A percentile compares a stretch with the other conserved stretches of the same genome.
Conservation (phyloP, 1,284 basidiomycete species). For the Sporisorium iseilematis-ciliati region DNA sequence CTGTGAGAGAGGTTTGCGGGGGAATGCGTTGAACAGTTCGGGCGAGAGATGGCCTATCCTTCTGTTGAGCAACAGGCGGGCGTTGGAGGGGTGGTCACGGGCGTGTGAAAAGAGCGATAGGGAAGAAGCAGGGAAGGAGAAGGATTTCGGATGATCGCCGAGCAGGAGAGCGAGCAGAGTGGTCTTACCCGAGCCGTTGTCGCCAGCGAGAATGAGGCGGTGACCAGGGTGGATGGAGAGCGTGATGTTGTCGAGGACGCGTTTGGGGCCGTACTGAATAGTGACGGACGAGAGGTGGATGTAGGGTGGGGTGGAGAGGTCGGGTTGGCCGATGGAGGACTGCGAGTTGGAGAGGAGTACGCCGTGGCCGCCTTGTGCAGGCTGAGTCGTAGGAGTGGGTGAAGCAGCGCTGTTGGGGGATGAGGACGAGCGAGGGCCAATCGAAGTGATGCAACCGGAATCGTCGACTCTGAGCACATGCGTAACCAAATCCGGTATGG, state of each 20-base stretch:
- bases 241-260: conserved; percentile 71
- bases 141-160: conserved; percentile 94
- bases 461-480: conserved; percentile 77
- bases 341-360: conserved; percentile 18
- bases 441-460: conserved; percentile 72
- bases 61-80: conserved; percentile 50
- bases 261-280: conserved; percentile 79
- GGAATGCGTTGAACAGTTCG: conserved; percentile 91
- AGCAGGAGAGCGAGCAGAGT: conserved; percentile 91
- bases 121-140: conserved; percentile 72
- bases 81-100: conserved; percentile 60
- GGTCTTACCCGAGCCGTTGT: conserved; percentile 83
- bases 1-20: conserved; percentile 68
- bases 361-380: conserved; percentile 24
- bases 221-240: conserved; percentile 49
- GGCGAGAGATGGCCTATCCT: conserved; percentile 81
- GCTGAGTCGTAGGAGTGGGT: neutral
- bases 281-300: conserved; percentile 78
- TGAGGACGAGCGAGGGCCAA: conserved; percentile 65
- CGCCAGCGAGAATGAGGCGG: conserved; percentile 69
- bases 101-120: conserved; percentile 57
- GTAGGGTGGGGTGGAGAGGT: conserved; percentile 71
- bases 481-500: conserved; percentile 84
- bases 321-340: conserved; percentile 29
- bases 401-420: neutral